A percentile compares a stretch with the other conserved stretches of the same genome.
phyloP scores from a whole-genome alignment of 1,139 yeast species.

The Yamadazyma friedrichii region DNA sequence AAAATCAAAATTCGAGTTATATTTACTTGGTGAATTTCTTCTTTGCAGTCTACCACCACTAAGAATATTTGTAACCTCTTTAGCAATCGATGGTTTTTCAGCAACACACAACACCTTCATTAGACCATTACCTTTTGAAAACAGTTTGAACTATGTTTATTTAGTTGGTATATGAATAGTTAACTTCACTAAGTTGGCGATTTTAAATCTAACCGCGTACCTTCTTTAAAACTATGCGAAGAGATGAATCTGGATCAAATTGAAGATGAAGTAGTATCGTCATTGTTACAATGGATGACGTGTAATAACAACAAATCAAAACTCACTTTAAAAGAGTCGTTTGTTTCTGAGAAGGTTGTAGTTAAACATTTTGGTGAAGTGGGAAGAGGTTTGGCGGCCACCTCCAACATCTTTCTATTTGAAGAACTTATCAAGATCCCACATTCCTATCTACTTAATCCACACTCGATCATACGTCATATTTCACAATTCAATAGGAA shows the following conservation, averaged over 20 bases:
- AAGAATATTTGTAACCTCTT: slow-evolving; percentile 71
- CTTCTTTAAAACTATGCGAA: neutral
- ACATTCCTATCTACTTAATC: slow-evolving; percentile 58
- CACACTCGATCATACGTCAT: slow-evolving; percentile 50
- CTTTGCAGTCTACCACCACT: slow-evolving; percentile 65
- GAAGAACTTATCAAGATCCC: slow-evolving; percentile 58
- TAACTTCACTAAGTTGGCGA: too few relatives aligned
- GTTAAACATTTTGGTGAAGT: slow-evolving; percentile 18
- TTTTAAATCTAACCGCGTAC: too few relatives aligned
- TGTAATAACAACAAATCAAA: neutral
- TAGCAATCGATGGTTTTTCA: slow-evolving; percentile 94
- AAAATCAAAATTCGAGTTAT: slow-evolving; percentile 80
- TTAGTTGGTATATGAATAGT: too few relatives aligned
- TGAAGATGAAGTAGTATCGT: neutral
- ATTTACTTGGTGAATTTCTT: slow-evolving; percentile 56
- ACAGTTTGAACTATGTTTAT: too few relatives aligned
- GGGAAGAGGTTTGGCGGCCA: slow-evolving; percentile 66
- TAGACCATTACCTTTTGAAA: slow-evolving; percentile 1
- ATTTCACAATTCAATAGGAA: slow-evolving; percentile 24
- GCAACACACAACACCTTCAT: slow-evolving; percentile 92
- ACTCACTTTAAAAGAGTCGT: neutral
- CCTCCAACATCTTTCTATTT: slow-evolving; percentile 28
- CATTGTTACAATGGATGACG: slow-evolving; percentile 10
- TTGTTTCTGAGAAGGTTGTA: slow-evolving; percentile 2
- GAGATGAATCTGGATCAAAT: neutral